Conservation (phyloP, 2,329 filamentous ascomycete genomes). For the Ophiostoma sp. region DNA sequence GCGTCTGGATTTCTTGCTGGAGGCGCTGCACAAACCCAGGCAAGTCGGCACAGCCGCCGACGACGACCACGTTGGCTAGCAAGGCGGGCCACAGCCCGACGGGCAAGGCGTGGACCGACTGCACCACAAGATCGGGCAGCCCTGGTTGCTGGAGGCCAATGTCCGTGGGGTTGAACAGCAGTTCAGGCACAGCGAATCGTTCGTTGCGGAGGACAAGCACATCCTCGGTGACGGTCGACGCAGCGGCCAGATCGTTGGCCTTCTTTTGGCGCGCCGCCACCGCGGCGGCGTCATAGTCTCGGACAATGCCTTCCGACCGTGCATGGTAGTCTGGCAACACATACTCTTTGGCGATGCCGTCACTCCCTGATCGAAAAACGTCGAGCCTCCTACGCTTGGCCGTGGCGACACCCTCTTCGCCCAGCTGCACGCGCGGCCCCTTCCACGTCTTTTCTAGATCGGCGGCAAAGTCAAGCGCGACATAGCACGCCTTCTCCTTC, state of each 20-base stretch:
- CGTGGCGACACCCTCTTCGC: not conserved
- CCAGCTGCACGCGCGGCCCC: conserved; percentile 52
- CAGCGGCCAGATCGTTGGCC: conserved; percentile 48
- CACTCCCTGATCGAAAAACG: conserved; percentile 48
- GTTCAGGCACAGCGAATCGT: conserved; percentile 83
- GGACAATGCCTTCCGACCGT: conserved; percentile 63
- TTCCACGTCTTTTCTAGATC: conserved; percentile 88
- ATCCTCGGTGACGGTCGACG: conserved; percentile 63
- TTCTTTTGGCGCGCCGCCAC: conserved; percentile 43
- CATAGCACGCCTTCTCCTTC: conserved; percentile 86
- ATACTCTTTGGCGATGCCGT: conserved; percentile 80
- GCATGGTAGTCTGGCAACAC: conserved; percentile 78
- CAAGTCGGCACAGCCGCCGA: conserved; percentile 81
- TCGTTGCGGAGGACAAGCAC: conserved; percentile 87
- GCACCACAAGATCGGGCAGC: conserved; percentile 76
- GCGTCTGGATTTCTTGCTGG: conserved; percentile 69
- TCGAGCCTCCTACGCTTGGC: conserved; percentile 57
- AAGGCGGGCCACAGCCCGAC: conserved; percentile 81
- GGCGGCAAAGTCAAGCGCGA: conserved; percentile 71
- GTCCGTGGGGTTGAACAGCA: conserved; percentile 84
- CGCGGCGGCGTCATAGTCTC: conserved; percentile 71
- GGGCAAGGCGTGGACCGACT: conserved; percentile 73
- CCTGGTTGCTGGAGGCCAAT: conserved; percentile 79
- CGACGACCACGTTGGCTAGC: conserved; percentile 82
- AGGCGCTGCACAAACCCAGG: conserved; percentile 80